Evolutionary conservation across 208 protist species (phyloP).

Genomic region (Acanthamoeba sp.): DNA sequence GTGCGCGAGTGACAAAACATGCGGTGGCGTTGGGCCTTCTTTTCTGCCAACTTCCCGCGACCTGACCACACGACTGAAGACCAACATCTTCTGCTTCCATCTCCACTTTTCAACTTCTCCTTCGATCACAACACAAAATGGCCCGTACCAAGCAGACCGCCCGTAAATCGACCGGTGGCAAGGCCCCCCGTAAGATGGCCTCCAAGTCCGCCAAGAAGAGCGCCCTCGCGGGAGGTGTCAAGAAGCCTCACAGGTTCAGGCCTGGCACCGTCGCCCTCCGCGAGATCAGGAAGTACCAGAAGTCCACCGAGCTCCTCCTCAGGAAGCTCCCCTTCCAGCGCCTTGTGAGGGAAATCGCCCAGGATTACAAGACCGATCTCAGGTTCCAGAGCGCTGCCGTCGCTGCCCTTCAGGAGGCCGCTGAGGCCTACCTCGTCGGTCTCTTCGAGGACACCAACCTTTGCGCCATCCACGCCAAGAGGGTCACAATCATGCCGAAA

Average conservation of each 20-base stretch:
- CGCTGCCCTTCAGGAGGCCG: too few species aligned
- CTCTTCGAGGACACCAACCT: too few species aligned
- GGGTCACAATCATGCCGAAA: constrained; percentile 99
- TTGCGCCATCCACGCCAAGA: too few species aligned
- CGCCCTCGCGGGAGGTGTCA: constrained; percentile 92
- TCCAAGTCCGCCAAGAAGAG: constrained; percentile 98
- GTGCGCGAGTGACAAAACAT: not conserved
- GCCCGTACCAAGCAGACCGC: constrained; percentile 98
- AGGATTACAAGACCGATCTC: constrained; percentile 94
- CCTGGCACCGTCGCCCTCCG: constrained; percentile 99
- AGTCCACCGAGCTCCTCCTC: constrained; percentile 98
- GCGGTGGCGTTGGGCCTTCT: not conserved
- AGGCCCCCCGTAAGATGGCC: constrained; percentile 95
- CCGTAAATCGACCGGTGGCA: constrained; percentile 97
- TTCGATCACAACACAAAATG: constrained; percentile 87
- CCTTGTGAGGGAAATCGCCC: constrained; percentile 98
- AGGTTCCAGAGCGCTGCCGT: constrained; percentile 94
- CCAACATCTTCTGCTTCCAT: too few species aligned
- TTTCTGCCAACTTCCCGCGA: constrained; percentile 2
- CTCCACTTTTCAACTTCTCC: not conserved
- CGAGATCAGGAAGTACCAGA: too few species aligned
- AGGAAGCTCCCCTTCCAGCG: constrained; percentile 99
- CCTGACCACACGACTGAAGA: not conserved
- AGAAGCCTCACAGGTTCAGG: constrained; percentile 98
- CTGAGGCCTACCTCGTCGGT: too few species aligned